Base-by-base conservation (phyloP, 306 rosid species). In the Corylus heterophylla region DNA sequence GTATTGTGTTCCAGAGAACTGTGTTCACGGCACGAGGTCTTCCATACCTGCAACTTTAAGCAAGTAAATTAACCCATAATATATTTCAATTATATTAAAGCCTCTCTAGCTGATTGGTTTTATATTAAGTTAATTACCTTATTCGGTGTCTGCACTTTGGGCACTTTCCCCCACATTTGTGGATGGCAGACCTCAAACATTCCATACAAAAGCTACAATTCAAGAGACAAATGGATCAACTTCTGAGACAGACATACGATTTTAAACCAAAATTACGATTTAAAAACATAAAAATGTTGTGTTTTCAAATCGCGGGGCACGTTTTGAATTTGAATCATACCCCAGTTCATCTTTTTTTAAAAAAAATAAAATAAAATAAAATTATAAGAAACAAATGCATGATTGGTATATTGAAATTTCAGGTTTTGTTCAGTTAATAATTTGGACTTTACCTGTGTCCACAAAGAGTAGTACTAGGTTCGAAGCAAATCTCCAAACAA, bases 1-100 rank as follows among this genome's bases (percentile, higher is more conserved):
- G 99, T 77, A 93, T 95, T 47, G 99, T 95, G 77, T 95, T 95
- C 99, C 98, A 95, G 12, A 95, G 92, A 80, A 91, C 93, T n/a
- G 99, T 95, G 85, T 93, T 95, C 79, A 95, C 90, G 0, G 92
- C 90, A 87, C 99, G 93, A 8, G 94, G 87, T 85, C 98, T 83
- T 68, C 97, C 92, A 78, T 91, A 88, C 80, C 99, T 95, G 93
- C 89, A 82, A 77, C 67, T 56, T 54, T 74, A 17, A 37, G 71
- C 2, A 37, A 37, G 31, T 29, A 29, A n/a, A 29, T 29, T 29
- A 29, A 31, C 63, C 18, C 31, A 61, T 12, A 4, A 61, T 27
- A 61, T 27, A 61, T 61, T 11, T 25, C 42, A 11, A 58, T n/a
- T n/a, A n/a, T n/a, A n/a, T n/a, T n/a, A n/a, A 64, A 64, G 12